Conservation (phyloP, 345 rosid species). For the Gynandropsis gynandra region DNA sequence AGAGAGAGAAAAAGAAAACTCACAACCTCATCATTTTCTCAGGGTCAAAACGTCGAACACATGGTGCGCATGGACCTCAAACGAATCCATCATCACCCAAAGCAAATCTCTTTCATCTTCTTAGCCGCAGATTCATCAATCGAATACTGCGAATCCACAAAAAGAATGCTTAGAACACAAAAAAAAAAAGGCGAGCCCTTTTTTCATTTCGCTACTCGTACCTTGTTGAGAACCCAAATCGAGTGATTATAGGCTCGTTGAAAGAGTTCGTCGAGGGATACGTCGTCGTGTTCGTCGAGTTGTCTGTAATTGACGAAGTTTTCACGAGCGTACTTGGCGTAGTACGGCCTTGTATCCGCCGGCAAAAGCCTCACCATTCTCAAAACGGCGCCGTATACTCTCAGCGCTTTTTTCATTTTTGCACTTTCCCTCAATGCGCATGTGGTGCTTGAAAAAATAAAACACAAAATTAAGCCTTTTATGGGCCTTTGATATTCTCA, state of each 20-base stretch:
- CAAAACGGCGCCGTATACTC: constrained; percentile 64
- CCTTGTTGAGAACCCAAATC: constrained; percentile 92
- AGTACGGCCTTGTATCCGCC: constrained; percentile 67
- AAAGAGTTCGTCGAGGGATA: constrained; percentile 69
- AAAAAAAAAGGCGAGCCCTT: no score
- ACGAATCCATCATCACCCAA: constrained; percentile 15
- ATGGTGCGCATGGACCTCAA: constrained; percentile 17
- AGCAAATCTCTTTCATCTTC: constrained; percentile 49
- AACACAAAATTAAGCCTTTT: background rate
- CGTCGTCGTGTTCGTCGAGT: constrained; percentile 45
- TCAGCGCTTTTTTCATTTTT: constrained; percentile 67
- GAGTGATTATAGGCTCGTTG: constrained; percentile 82
- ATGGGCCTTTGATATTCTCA: constrained; percentile 10
- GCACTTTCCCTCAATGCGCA: constrained; percentile 25
- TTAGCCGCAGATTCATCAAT: constrained; percentile 67
- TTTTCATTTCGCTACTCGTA: constrained; percentile 8
- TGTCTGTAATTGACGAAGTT: constrained; percentile 86
- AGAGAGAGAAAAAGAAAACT: background rate
- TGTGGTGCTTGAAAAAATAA: background rate
- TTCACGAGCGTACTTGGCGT: constrained; percentile 87
- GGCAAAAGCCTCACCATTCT: constrained; percentile 76
- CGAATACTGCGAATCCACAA: constrained; percentile 45
- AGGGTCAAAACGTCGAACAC: constrained; percentile 41
- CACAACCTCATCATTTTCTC: background rate
- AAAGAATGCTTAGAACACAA: constrained; percentile 1